A percentile compares a stretch with the other conserved stretches of the same genome.
Conservation (phyloP, 139 green algal genomes). For the Chlorella sp. region DNA sequence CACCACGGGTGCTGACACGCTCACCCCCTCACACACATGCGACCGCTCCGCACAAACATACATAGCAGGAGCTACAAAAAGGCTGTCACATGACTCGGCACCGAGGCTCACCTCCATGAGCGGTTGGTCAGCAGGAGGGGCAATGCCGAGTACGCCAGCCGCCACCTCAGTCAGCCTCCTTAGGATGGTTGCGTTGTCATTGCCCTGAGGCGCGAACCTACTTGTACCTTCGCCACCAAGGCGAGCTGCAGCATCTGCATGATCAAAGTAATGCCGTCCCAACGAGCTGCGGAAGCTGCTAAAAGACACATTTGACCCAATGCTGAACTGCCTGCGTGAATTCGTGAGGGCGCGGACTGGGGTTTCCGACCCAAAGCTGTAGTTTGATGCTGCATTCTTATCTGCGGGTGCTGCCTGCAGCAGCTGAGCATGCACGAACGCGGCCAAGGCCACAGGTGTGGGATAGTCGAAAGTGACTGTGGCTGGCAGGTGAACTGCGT, state of each 20-base stretch:
- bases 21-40: neutral
- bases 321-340: neutral
- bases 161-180: neutral
- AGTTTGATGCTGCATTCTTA: neutral
- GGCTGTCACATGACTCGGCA: too few species aligned
- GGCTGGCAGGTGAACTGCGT: constrained; percentile 43
- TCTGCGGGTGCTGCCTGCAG: neutral
- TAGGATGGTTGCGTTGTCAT: neutral
- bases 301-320: neutral
- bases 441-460: constrained; percentile 46
- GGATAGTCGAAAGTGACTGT: constrained; percentile 74
- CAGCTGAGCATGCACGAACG: constrained; percentile 21
- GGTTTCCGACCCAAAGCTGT: neutral
- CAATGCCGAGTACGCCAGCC: constrained; percentile 1
- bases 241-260: neutral
- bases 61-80: too few species aligned
- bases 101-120: constrained; percentile 56
- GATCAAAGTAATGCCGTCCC: too few species aligned
- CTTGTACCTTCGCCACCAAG: too few species aligned
- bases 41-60: neutral
- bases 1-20: neutral
- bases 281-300: neutral
- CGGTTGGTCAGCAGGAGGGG: constrained; percentile 57
- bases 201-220: neutral
- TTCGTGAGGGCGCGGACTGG: too few species aligned